These are phyloP conservation scores for Mortierella sp. DNA, from an alignment of 371 early-diverging fungal genomes.

Conservation along the genomic window DNA sequence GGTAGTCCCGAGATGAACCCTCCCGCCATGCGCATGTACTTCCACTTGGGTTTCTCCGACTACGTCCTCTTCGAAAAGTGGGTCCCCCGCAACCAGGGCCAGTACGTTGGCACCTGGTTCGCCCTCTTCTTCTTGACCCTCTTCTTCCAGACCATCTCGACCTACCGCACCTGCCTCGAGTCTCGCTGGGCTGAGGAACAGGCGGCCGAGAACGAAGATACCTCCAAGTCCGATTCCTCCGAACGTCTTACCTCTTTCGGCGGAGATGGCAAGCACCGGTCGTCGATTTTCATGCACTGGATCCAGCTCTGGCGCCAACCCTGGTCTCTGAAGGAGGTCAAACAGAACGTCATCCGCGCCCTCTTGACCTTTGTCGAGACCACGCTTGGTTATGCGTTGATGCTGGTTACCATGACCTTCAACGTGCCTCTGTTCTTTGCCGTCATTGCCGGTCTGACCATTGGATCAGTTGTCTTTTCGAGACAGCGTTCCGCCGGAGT, in stretches of 20 bases:
- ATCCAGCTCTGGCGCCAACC: conserved; percentile 50
- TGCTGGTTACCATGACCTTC: conserved; percentile 79
- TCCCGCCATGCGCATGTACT: conserved; percentile 77
- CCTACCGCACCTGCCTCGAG: conserved; percentile 56
- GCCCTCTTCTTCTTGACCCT: conserved; percentile 61
- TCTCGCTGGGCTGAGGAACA: conserved; percentile 52
- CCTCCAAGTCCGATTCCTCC: conserved; percentile 27
- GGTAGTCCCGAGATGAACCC: conserved; percentile 55
- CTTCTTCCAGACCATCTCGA: conserved; percentile 52
- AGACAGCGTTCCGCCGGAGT: conserved; percentile 29
- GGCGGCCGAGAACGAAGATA: conserved; percentile 8
- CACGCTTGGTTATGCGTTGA: conserved; percentile 66
- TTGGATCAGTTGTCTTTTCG: conserved; percentile 68
- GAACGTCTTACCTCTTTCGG: conserved; percentile 16
- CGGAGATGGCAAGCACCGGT: background rate
- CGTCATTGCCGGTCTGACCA: conserved; percentile 66
- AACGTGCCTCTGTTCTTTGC: conserved; percentile 75
- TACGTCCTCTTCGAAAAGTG: conserved; percentile 66
- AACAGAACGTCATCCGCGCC: conserved; percentile 51
- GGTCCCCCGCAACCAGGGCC: conserved; percentile 57
- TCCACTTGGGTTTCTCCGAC: conserved; percentile 67
- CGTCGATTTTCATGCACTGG: conserved; percentile 44
- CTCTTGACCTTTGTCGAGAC: conserved; percentile 58
- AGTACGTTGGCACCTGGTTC: conserved; percentile 60
- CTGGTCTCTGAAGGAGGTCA: conserved; percentile 33